phyloP scores from a whole-genome alignment of 2,329 filamentous ascomycete species.

The Alternaria sp. region DNA sequence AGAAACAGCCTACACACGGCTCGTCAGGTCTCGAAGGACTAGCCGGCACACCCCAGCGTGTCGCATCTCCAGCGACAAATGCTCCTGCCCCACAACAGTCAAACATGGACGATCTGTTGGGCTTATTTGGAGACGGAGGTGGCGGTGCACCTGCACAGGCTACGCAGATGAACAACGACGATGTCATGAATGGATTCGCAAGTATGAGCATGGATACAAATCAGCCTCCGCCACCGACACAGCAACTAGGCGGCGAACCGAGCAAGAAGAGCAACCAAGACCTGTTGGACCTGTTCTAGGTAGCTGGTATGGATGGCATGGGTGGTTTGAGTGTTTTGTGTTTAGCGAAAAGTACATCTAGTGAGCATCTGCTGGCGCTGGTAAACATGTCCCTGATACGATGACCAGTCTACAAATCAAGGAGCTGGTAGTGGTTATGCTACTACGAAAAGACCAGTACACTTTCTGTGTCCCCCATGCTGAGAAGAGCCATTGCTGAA shows the following conservation, averaged over 20 bases:
- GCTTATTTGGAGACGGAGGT: slow-evolving; percentile 64
- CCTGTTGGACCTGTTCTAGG: slow-evolving; percentile 63
- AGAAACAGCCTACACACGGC: slow-evolving; percentile 65
- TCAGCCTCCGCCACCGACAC: slow-evolving; percentile 70
- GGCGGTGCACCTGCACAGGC: slow-evolving; percentile 43
- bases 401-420: slow-evolving; percentile 1
- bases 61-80: slow-evolving; percentile 67
- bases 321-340: slow-evolving; percentile 7
- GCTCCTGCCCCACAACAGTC: slow-evolving; percentile 56
- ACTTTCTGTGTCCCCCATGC: background rate
- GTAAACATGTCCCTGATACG: background rate
- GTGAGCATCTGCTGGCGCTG: slow-evolving; percentile 2
- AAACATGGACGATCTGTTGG: slow-evolving; percentile 83
- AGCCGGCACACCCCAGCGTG: slow-evolving; percentile 72
- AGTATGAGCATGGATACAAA: slow-evolving; percentile 75
- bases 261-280: slow-evolving; percentile 67
- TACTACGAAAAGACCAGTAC: background rate
- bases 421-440: background rate
- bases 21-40: slow-evolving; percentile 62
- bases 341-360: slow-evolving; percentile 1
- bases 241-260: slow-evolving; percentile 62
- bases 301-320: background rate
- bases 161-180: slow-evolving; percentile 57
- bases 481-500: background rate
- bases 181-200: slow-evolving; percentile 82